Evolutionary conservation across 164 flowering plant species (phyloP).

Genomic region (Berberis thunbergii): DNA sequence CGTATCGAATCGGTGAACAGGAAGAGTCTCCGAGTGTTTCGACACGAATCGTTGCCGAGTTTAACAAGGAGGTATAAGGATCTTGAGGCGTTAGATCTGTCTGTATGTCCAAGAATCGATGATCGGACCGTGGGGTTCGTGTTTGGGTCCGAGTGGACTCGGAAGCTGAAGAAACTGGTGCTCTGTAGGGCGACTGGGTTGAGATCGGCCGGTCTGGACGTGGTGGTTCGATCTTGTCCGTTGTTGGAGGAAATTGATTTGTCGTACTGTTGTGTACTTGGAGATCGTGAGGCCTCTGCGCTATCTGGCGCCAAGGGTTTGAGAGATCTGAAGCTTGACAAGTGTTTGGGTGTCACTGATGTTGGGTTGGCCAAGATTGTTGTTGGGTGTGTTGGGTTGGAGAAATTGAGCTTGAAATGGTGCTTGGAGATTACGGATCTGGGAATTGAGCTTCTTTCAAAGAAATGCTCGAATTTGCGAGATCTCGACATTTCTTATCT

Average conservation of each 20-base stretch:
- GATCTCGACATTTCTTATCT: slow-evolving; percentile 58
- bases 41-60: slow-evolving; percentile 29
- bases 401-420: slow-evolving; percentile 58
- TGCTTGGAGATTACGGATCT: slow-evolving; percentile 62
- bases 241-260: slow-evolving; percentile 45
- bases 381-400: slow-evolving; percentile 42
- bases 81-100: slow-evolving; percentile 42
- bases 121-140: slow-evolving; percentile 22
- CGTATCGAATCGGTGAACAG: slow-evolving; percentile 47
- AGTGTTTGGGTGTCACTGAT: slow-evolving; percentile 54
- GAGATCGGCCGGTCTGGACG: slow-evolving; percentile 33
- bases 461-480: slow-evolving; percentile 43
- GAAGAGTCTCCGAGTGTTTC: slow-evolving; percentile 32
- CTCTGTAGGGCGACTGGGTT: slow-evolving; percentile 43
- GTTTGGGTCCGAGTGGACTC: slow-evolving; percentile 27
- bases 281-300: slow-evolving; percentile 63
- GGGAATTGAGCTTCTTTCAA: slow-evolving; percentile 50
- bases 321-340: slow-evolving; percentile 46
- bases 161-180: slow-evolving; percentile 26
- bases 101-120: slow-evolving; percentile 47
- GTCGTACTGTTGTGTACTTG: slow-evolving; percentile 46
- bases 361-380: slow-evolving; percentile 63
- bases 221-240: slow-evolving; percentile 33
- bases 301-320: slow-evolving; percentile 33
- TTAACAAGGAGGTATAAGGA: slow-evolving; percentile 25